Base-by-base conservation (phyloP, 345 rosid genomes). In the Citrus trifoliata region DNA sequence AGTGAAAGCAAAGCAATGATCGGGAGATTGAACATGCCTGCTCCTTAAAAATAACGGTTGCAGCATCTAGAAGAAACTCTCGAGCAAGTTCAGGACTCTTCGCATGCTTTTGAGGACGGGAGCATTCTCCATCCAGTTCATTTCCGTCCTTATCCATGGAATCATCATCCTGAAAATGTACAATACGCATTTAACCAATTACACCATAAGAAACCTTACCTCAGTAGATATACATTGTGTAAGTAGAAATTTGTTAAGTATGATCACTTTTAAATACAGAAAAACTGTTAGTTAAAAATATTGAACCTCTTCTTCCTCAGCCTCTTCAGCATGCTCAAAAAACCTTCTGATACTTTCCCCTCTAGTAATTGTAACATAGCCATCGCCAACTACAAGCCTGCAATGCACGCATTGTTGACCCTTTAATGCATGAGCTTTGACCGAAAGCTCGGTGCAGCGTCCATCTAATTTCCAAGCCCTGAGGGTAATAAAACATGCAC, bases 71-170 rank as follows among this genome's bases (percentile, higher is more conserved):
- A 84, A 96, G 99, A 89, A 96, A 96, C 85, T 96, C 99, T 85
- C 99, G 93, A 84, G 99, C 99, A 87, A 94, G 99, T 86, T 96
- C 99, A 76, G 98, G 98, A 91, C 98, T 96, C 91, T 96, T 96
- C 64, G 97, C 99, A 82, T 96, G 99, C 87, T 96, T 93, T 82
- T 96, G 99, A 51, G 99, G 97, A 84, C 97, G 98, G 77, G 89
- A 90, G 87, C 99, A 93, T 80, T 96, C 98, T 74, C 93, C 98
- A 89, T 96, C 99, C 65, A 96, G 88, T 79, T 94, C 99, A 88
- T 91, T 94, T 76, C 97, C 98, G 35, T 96, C 99, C 90, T 85
- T 90, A 85, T 96, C 99, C 87, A 93, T 76, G 87, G 96, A 89
- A 81, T 90, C 93, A 88, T 96, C 99, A 87, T 93, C 98, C 99